Conservation (phyloP, 352 stramenopile genomes). For the Globisporangium apiculatum region DNA sequence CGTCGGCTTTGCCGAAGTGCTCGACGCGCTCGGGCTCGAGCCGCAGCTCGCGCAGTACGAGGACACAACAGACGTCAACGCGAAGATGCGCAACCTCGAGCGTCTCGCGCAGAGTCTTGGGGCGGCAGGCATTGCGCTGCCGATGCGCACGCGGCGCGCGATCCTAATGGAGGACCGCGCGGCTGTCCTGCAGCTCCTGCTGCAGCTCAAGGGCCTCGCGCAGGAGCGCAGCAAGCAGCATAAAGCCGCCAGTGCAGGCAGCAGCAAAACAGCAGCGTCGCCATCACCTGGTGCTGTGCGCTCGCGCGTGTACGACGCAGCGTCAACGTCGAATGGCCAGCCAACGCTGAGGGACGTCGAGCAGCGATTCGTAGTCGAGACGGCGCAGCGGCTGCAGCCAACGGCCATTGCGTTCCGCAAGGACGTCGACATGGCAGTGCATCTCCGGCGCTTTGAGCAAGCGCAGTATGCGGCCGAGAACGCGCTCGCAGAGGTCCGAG, state of each 20-base stretch:
- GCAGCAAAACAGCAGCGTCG: background rate
- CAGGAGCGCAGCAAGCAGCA: conserved; percentile 17
- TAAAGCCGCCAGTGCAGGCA: conserved; percentile 1
- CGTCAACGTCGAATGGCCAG: background rate
- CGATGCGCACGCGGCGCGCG: conserved; percentile 28
- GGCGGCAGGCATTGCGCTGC: conserved; percentile 29
- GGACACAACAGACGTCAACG: conserved; percentile 21
- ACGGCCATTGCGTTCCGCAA: conserved; percentile 46
- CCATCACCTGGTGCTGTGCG: background rate
- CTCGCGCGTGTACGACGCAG: conserved; percentile 7
- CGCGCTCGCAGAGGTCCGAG: conserved; percentile 25
- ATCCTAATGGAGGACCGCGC: conserved; percentile 67
- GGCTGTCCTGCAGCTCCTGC: conserved; percentile 42
- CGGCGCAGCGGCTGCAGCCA: conserved; percentile 31
- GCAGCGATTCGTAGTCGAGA: conserved; percentile 45
- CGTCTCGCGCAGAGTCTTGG: conserved; percentile 32
- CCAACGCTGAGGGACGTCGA: conserved; percentile 32
- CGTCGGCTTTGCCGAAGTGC: conserved; percentile 54
- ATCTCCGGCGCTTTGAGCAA: conserved; percentile 58
- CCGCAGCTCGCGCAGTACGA: conserved; percentile 38
- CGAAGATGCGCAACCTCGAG: conserved; percentile 62
- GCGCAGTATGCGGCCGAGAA: conserved; percentile 52
- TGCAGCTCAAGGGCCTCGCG: conserved; percentile 54
- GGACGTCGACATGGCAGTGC: conserved; percentile 58
- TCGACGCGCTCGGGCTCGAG: conserved; percentile 44